These are phyloP conservation scores for Boletus rubropictus DNA, from an alignment of 768 basidiomycete species.

Conservation along the genomic window DNA sequence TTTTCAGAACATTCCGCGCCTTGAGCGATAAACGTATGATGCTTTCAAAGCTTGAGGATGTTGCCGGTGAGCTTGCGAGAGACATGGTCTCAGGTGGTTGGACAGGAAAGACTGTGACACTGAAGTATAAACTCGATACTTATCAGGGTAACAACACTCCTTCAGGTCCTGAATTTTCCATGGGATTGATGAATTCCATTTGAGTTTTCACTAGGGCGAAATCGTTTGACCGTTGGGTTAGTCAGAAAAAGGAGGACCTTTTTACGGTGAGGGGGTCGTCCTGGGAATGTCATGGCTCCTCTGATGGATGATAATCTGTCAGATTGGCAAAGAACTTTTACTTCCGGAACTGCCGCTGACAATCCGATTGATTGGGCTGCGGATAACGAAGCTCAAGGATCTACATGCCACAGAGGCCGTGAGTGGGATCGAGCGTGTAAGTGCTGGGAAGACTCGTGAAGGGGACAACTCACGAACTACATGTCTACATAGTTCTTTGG, in stretches of 20 bases:
- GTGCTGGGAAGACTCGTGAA: conserved; percentile 13
- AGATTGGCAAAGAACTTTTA: conserved; percentile 81
- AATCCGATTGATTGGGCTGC: conserved; percentile 80
- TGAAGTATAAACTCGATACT: conserved; percentile 90
- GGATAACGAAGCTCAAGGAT: conserved; percentile 87
- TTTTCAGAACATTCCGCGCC: conserved; percentile 66
- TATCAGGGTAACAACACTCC: conserved; percentile 56
- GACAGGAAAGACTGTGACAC: conserved; percentile 81
- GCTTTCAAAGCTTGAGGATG: conserved; percentile 69
- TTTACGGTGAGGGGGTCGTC: conserved; percentile 49
- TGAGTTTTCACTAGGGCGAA: conserved; percentile 78
- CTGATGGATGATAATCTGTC: conserved; percentile 7
- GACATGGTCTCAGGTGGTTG: conserved; percentile 80
- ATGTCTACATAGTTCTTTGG: conserved; percentile 51
- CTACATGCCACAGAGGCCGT: conserved; percentile 42
- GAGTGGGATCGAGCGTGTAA: conserved; percentile 70
- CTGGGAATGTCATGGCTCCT: not conserved
- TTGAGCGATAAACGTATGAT: conserved; percentile 62
- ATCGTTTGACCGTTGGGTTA: conserved; percentile 73
- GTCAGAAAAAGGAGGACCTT: conserved; percentile 67
- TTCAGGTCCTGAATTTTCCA: not conserved
- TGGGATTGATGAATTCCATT: conserved; percentile 6
- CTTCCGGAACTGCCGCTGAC: conserved; percentile 73
- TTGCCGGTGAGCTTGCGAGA: conserved; percentile 73
- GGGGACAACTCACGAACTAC: not conserved